Evolutionary conservation across 2,329 filamentous ascomycete species (phyloP), one percentile per base, ranked within the genome.

Genomic region (Akanthomyces muscarius): DNA sequence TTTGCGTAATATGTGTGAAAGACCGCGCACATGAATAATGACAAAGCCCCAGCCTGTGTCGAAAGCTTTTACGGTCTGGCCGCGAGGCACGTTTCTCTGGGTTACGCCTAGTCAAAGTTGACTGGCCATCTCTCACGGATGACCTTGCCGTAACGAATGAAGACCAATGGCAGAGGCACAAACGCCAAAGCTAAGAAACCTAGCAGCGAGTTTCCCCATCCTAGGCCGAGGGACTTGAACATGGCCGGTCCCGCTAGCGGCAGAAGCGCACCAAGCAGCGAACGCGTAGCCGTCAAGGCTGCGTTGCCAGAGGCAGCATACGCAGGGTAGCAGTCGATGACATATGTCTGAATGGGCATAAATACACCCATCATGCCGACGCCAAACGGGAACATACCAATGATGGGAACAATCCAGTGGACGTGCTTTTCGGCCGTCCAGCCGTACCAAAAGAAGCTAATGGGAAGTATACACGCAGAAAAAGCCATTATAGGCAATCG

Each of bases 261-360:
- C 18, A 87, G 80, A 0, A 83, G 72, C 11, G 86, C 87, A 28
- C 85, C 88, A 67, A 88, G 87, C 0, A 85, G 68, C 7, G 71
- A 75, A 14, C 85, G 73, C 4, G 86, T 70, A 1, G 87, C 79
- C 0, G 83, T 84, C 65, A 78, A 85, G 0, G 85, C 85, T 0
- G 87, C 86, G 2, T 87, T 80, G 0, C 75, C 76, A 4, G 71
- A 75, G 7, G 76, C 76, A 1, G 76, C 75, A 58, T 75, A 76
- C 51, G 71, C 64, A 30, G 71, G 68, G 59, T 73, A 77, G 4
- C 81, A 78, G 63, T 89, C 85, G 28, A 88, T 81, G 5, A 88
- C 76, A 67, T 89, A 89, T 0, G 81, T 84, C 53, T 80, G 78
- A 4, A 81, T 73, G 11, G 61, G 25, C 62, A 84, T 81, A 56